Base-by-base conservation (phyloP, 129 eudicot genomes). In the Artemisia annua region DNA sequence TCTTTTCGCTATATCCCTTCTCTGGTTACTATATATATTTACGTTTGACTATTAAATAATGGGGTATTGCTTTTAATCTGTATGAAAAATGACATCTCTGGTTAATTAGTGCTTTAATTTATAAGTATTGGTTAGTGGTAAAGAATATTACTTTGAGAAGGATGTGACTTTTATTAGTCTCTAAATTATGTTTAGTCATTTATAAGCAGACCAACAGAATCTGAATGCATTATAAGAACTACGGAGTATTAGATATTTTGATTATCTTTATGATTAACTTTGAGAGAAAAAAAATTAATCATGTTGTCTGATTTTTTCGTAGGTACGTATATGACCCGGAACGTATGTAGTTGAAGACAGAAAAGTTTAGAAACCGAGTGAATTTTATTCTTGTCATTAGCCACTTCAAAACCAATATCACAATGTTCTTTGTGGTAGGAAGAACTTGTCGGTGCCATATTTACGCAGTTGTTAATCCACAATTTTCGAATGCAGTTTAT, bases 71-170 rank as follows among this genome's bases (percentile, higher is more conserved):
- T 39, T 53, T 54, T 20, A 32, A 35, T 52, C 24, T 63, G 39
- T 20, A 51, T 52, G 66, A 70, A 39, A 52, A 7, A 71, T 63
- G 72, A 63, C 72, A 78, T 78, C 22, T 75, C 39, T 67, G 80
- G 80, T 57, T 56, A 57, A 53, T 78, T 63, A 46, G 72, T 78
- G 72, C 58, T 53, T n/a, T n/a, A n/a, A n/a, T 55, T 63, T 62
- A 49, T 63, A 63, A 63, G 30, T 71, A 24, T 63, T 52, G 61
- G 22, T 20, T 71, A 78, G 81, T 78, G 82, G 72, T 55, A 63
- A 78, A 63, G 77, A 71, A 78, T 71, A 78, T 78, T 16, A 78
- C 77, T 71, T 78, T 78, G 72, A 71, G 61, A 71, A 78, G 56
- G 66, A 53, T 17, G 8, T 35, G 82, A 67, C 77, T 70, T 78